Conservation (phyloP, 1,139 yeast species). For the Lodderomyces metapsilosis region DNA sequence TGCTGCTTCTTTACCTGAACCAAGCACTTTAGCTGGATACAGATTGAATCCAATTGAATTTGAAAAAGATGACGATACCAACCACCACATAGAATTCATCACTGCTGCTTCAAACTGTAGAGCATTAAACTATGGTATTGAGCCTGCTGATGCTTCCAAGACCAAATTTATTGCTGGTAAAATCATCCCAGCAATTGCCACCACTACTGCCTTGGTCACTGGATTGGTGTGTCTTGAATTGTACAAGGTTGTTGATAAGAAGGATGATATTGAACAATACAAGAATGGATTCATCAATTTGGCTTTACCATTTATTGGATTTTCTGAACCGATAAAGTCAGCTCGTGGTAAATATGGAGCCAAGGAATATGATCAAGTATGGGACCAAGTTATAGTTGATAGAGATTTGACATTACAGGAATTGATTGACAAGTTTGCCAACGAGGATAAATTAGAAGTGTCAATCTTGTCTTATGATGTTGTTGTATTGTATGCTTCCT, state of each 20-base stretch:
- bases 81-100: conserved; percentile 94
- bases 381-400: conserved; percentile 88
- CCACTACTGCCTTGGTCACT: conserved; percentile 95
- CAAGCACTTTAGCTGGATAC: conserved; percentile 86
- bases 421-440: conserved; percentile 71
- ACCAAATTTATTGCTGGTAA: conserved; percentile 89
- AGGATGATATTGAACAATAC: conserved; percentile 77
- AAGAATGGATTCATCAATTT: conserved; percentile 92
- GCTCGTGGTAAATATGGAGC: conserved; percentile 79
- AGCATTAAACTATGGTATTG: conserved; percentile 87
- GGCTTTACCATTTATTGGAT: conserved; percentile 95
- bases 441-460: conserved; percentile 80
- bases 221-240: conserved; percentile 92
- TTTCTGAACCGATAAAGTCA: conserved; percentile 92
- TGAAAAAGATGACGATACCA: conserved; percentile 96
- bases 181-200: conserved; percentile 97
- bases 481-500: conserved; percentile 84
- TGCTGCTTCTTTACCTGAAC: conserved; percentile 82
- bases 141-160: conserved; percentile 70
- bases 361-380: conserved; percentile 78
- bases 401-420: conserved; percentile 79
- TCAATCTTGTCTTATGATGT: conserved; percentile 93
- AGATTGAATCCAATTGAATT: conserved; percentile 85
- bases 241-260: conserved; percentile 79
- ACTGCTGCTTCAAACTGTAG: conserved; percentile 96